phyloP scores from a whole-genome alignment of 192 early-diverging fungal species.

The Rhizophlyctis rosea region DNA sequence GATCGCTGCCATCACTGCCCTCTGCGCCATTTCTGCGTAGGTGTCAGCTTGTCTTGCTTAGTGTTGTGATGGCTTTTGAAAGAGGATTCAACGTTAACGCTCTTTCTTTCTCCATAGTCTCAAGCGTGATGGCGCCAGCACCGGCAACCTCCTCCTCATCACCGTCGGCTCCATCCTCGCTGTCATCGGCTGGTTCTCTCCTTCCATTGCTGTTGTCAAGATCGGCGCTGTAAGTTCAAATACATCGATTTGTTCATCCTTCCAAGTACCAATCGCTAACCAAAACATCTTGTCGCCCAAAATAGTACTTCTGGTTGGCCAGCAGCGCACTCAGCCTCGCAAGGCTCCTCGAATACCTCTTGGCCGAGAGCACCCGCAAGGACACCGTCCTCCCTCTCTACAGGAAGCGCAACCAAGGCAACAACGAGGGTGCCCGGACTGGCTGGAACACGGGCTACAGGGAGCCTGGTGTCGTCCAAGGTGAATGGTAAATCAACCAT shows the following conservation, averaged over 20 bases:
- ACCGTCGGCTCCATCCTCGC: background rate
- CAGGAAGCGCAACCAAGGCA: background rate
- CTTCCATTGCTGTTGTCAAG: background rate
- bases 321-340: background rate
- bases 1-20: background rate
- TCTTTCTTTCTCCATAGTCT: background rate
- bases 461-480: no score
- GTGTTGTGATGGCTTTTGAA: background rate
- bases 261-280: background rate
- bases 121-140: background rate
- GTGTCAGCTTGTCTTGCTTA: background rate
- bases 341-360: background rate
- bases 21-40: background rate
- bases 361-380: background rate
- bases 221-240: background rate
- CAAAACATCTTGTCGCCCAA: background rate
- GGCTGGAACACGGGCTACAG: no score
- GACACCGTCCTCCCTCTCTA: background rate
- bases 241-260: no score
- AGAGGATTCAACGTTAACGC: background rate
- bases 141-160: background rate
- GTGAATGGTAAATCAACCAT: no score
- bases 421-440: no score
- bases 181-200: background rate
- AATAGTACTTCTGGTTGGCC: background rate